phyloP scores from a whole-genome alignment of 2,329 filamentous ascomycete species.

The Phialemonium atrogriseum region DNA sequence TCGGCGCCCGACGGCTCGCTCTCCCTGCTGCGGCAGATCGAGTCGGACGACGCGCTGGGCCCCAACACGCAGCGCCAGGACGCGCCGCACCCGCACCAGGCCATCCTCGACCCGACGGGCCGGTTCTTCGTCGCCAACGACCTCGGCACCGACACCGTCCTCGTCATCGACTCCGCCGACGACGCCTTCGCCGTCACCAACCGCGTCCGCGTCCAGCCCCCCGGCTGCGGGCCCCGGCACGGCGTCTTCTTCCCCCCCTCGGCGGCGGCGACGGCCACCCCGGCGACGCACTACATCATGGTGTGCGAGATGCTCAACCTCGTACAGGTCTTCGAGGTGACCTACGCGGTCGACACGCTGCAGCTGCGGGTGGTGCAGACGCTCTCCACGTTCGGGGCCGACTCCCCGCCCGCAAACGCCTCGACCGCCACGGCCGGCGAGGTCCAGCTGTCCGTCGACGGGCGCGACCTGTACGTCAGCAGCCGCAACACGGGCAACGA shows the following conservation, averaged over 20 bases:
- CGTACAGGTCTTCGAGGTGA: slow-evolving; percentile 32
- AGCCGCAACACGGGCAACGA: slow-evolving; percentile 38
- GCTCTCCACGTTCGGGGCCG: slow-evolving; percentile 31
- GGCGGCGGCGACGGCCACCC: slow-evolving; percentile 10
- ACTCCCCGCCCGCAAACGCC: slow-evolving; percentile 23
- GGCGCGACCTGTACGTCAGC: slow-evolving; percentile 39
- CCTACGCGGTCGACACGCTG: slow-evolving; percentile 26
- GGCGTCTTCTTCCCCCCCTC: slow-evolving; percentile 35
- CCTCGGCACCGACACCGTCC: slow-evolving; percentile 38
- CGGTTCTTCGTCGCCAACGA: slow-evolving; percentile 40
- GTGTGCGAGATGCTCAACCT: slow-evolving; percentile 37
- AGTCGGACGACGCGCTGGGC: slow-evolving; percentile 23
- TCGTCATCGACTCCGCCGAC: slow-evolving; percentile 34
- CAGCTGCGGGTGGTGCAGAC: slow-evolving; percentile 26
- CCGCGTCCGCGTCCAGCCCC: slow-evolving; percentile 21
- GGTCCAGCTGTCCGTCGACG: slow-evolving; percentile 31
- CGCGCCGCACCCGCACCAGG: slow-evolving; percentile 36
- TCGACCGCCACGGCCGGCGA: slow-evolving; percentile 34
- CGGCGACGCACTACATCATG: slow-evolving; percentile 36
- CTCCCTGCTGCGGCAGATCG: slow-evolving; percentile 29
- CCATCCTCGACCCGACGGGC: slow-evolving; percentile 38
- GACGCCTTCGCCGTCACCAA: slow-evolving; percentile 29
- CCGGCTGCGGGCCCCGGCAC: slow-evolving; percentile 41
- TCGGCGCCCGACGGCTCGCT: slow-evolving; percentile 22
- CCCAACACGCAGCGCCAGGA: slow-evolving; percentile 24